These are phyloP conservation scores for Lachancea sp. DNA, from an alignment of 805 yeast species.

Conservation along the genomic window DNA sequence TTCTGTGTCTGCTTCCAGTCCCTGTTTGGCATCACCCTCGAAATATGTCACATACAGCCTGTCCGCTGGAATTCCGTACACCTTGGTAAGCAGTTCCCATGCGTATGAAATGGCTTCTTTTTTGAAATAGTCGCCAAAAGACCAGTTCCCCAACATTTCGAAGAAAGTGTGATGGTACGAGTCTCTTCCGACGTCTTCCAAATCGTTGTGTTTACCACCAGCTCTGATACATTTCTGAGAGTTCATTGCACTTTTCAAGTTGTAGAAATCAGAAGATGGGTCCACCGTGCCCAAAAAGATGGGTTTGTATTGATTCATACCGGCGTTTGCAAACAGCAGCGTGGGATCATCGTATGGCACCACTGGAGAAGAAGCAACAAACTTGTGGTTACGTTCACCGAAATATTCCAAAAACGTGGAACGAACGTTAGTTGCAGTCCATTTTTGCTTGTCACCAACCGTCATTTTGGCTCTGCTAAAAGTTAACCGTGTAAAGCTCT, in stretches of 20 bases:
- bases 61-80: constrained; percentile 70
- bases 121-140: constrained; percentile 98
- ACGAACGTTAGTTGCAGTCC: constrained; percentile 59
- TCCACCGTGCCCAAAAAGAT: constrained; percentile 96
- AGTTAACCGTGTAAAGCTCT: constrained; percentile 6
- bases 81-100: constrained; percentile 86
- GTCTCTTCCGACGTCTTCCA: constrained; percentile 97
- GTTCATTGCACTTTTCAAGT: constrained; percentile 82
- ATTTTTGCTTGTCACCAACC: constrained; percentile 35
- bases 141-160: constrained; percentile 99
- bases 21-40: constrained; percentile 81
- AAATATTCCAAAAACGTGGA: constrained; percentile 80
- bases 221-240: constrained; percentile 99
- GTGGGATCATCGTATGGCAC: constrained; percentile 98
- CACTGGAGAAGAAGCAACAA: constrained; percentile 88
- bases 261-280: constrained; percentile 82
- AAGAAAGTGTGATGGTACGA: constrained; percentile 98
- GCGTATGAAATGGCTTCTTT: constrained; percentile 83
- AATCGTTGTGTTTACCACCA: constrained; percentile 97
- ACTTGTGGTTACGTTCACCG: constrained; percentile 61
- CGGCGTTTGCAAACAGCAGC: constrained; percentile 93
- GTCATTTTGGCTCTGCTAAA: constrained; percentile 17
- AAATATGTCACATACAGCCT: constrained; percentile 93
- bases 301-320: constrained; percentile 99
- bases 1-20: constrained; percentile 88